A percentile compares a stretch with the other conserved stretches of the same genome.
These are phyloP conservation scores for Suhomyces coccinellae DNA, from an alignment of 1,139 yeast genomes.

Conservation along the genomic window DNA sequence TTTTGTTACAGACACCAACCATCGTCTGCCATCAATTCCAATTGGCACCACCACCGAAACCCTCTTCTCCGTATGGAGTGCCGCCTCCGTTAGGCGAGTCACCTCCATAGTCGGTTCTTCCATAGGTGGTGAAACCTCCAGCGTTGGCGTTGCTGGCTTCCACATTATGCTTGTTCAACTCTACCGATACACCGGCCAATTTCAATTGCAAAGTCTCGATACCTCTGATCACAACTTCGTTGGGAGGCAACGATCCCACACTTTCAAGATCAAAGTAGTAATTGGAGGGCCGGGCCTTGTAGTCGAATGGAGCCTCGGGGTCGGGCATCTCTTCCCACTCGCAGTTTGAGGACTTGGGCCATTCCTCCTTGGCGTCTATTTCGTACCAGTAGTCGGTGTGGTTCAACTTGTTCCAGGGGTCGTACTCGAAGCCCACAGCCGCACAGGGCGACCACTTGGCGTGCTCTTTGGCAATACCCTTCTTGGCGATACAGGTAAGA, in stretches of 20 bases:
- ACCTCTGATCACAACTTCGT: constrained; percentile 83
- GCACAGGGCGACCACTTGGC: constrained; percentile 98
- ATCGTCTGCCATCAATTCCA: constrained; percentile 7
- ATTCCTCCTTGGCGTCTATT: constrained; percentile 81
- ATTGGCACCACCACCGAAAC: constrained; percentile 40
- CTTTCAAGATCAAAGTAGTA: constrained; percentile 91
- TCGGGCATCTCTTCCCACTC: constrained; percentile 97
- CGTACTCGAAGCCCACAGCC: constrained; percentile 97
- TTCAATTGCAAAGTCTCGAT: constrained; percentile 84
- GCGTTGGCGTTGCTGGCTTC: constrained; percentile 46
- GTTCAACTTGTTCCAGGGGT: constrained; percentile 97
- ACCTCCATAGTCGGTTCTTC: constrained; percentile 42
- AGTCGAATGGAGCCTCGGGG: constrained; percentile 86
- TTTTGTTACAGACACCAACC: not conserved
- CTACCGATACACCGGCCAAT: constrained; percentile 85
- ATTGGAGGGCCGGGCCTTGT: constrained; percentile 73
- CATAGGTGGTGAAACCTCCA: constrained; percentile 53
- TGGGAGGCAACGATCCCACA: constrained; percentile 84
- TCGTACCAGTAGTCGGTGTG: constrained; percentile 98
- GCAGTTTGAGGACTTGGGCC: constrained; percentile 88
- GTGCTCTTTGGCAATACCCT: constrained; percentile 97
- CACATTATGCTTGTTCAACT: constrained; percentile 63
- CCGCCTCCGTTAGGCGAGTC: constrained; percentile 42
- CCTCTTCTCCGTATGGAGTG: constrained; percentile 46
- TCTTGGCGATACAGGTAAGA: constrained; percentile 90